Conservation (phyloP, 164 flowering plant species). For the Platanus orientalis region DNA sequence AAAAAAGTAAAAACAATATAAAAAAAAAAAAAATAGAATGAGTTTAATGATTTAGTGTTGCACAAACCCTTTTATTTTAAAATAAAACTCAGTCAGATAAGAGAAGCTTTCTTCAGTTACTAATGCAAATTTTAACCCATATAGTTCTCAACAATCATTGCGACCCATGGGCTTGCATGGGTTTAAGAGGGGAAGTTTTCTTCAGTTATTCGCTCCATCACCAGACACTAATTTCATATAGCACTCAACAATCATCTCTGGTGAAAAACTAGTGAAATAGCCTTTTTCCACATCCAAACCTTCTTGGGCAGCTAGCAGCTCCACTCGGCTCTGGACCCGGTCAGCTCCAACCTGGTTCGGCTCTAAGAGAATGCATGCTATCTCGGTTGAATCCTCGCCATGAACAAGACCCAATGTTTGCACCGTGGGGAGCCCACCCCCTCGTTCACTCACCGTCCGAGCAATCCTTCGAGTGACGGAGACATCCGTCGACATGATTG, state of each 20-base stretch:
- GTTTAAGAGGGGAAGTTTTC: no score
- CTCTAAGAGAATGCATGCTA: conserved; percentile 69
- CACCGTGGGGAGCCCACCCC: conserved; percentile 77
- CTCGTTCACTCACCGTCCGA: conserved; percentile 60
- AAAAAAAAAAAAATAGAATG: no score
- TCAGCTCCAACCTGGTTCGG: conserved; percentile 68
- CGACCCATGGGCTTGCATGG: no score
- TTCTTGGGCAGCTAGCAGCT: conserved; percentile 54
- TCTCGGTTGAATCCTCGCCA: conserved; percentile 60
- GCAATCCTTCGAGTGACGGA: conserved; percentile 49
- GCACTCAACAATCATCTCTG: conserved; percentile 41
- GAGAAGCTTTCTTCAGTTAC: no score
- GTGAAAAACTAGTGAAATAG: conserved; percentile 65
- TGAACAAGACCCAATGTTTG: conserved; percentile 69
- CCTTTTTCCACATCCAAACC: conserved; percentile 69
- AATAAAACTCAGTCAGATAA: no score
- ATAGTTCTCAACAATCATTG: no score
- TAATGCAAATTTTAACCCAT: no score
- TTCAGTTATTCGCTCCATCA: neutral
- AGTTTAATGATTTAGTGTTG: no score
- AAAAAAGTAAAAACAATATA: no score
- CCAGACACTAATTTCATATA: conserved; percentile 11
- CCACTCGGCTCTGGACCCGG: conserved; percentile 53
- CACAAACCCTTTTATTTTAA: no score
- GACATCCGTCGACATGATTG: conserved; percentile 52